These are phyloP conservation scores for Chamaenerion angustifolium DNA, from an alignment of 345 rosid genomes.

Conservation along the genomic window DNA sequence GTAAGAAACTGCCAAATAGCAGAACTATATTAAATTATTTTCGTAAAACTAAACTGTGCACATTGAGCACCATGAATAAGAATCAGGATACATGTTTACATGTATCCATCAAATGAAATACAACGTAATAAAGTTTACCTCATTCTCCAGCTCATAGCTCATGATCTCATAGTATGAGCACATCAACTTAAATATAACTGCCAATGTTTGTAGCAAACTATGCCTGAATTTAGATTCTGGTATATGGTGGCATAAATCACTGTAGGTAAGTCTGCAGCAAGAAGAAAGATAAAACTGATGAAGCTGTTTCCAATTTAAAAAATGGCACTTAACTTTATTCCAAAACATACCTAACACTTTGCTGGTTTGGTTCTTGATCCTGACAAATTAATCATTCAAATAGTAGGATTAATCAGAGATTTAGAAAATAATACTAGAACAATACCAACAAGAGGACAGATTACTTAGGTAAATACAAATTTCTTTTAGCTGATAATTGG, in stretches of 20 bases:
- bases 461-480: too few species aligned
- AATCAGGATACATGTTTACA: too few species aligned
- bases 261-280: slow-evolving; percentile 80
- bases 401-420: slow-evolving; percentile 11
- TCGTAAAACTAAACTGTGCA: too few species aligned
- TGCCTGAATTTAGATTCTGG: slow-evolving; percentile 93
- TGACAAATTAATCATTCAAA: slow-evolving; percentile 20
- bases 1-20: too few species aligned
- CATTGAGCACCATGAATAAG: too few species aligned
- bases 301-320: background rate
- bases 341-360: slow-evolving; percentile 55
- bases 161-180: slow-evolving; percentile 82
- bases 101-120: background rate
- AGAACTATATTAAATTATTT: too few species aligned
- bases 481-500: too few species aligned
- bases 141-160: slow-evolving; percentile 52
- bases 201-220: slow-evolving; percentile 77
- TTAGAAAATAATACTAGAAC: slow-evolving; percentile 7
- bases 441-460: slow-evolving; percentile 6
- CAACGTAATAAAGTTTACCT: slow-evolving; percentile 30
- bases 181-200: slow-evolving; percentile 70
- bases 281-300: slow-evolving; percentile 4
- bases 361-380: slow-evolving; percentile 51
- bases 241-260: slow-evolving; percentile 89
- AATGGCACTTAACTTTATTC: slow-evolving; percentile 8